phyloP scores from a whole-genome alignment of 306 rosid species.

The Vachellia collinsii region DNA sequence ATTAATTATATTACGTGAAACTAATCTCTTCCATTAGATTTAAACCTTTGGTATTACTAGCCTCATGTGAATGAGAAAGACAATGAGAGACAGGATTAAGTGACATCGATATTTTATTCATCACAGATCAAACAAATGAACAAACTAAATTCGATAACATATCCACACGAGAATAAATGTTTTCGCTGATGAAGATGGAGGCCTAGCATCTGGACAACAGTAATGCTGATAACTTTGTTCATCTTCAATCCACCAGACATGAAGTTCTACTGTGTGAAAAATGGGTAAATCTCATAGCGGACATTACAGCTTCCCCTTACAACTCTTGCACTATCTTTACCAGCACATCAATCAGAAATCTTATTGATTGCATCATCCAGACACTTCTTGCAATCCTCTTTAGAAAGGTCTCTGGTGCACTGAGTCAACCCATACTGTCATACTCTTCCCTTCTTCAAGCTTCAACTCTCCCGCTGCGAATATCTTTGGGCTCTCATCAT shows the following conservation, averaged over 20 bases:
- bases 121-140: too few relatives aligned
- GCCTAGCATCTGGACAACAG: too few relatives aligned
- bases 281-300: conserved; percentile 50
- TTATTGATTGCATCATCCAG: conserved; percentile 45
- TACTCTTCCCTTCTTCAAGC: conserved; percentile 22
- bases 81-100: too few relatives aligned
- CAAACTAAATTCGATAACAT: too few relatives aligned
- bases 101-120: too few relatives aligned
- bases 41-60: too few relatives aligned
- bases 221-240: too few relatives aligned
- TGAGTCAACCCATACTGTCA: conserved; percentile 45
- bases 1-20: too few relatives aligned
- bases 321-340: conserved; percentile 52
- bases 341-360: conserved; percentile 49
- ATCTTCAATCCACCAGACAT: not conserved
- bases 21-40: too few relatives aligned
- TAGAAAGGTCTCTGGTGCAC: conserved; percentile 58
- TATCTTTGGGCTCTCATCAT: conserved; percentile 13
- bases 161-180: too few relatives aligned
- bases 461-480: conserved; percentile 34
- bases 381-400: conserved; percentile 43
- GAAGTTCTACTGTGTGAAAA: conserved; percentile 27
- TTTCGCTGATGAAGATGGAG: too few relatives aligned
- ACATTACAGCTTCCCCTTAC: conserved; percentile 53
- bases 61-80: too few relatives aligned